Evolutionary conservation across 495 filamentous ascomycete species (phyloP).

Genomic region (Pseudoneurospora amorphoporcata): DNA sequence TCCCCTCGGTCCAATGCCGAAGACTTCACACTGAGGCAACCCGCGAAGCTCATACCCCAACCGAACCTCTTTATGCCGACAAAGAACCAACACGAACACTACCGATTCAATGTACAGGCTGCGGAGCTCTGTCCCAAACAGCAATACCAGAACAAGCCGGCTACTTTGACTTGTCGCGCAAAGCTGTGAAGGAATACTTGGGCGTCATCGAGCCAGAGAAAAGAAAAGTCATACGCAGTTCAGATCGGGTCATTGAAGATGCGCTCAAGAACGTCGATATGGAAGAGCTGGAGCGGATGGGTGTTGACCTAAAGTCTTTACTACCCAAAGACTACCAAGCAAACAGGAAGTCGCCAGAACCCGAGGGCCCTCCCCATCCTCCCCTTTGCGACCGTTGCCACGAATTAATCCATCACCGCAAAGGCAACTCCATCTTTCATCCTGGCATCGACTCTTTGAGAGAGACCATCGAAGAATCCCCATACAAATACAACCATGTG

Average conservation of each 20-base stretch:
- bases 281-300: constrained; percentile 31
- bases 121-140: constrained; percentile 75
- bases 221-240: constrained; percentile 10
- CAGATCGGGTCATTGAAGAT: constrained; percentile 29
- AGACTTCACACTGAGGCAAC: constrained; percentile 21
- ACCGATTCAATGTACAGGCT: constrained; percentile 68
- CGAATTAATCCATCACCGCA: constrained; percentile 60
- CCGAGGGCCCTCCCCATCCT: neutral
- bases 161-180: constrained; percentile 56
- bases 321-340: neutral
- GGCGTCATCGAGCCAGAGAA: constrained; percentile 12
- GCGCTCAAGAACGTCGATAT: constrained; percentile 30
- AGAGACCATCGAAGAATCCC: constrained; percentile 75
- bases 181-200: constrained; percentile 37
- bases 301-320: constrained; percentile 29
- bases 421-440: constrained; percentile 58
- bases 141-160: constrained; percentile 59
- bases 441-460: constrained; percentile 68
- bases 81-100: constrained; percentile 22
- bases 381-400: constrained; percentile 85
- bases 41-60: neutral
- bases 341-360: neutral
- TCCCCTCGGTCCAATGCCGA: constrained; percentile 14
- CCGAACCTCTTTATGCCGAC: neutral
- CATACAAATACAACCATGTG: constrained; percentile 78